A percentile compares a stretch with the other conserved stretches of the same genome.
These are phyloP conservation scores for Coemansia reversa DNA, from an alignment of 192 early-diverging fungal species.

Conservation along the genomic window DNA sequence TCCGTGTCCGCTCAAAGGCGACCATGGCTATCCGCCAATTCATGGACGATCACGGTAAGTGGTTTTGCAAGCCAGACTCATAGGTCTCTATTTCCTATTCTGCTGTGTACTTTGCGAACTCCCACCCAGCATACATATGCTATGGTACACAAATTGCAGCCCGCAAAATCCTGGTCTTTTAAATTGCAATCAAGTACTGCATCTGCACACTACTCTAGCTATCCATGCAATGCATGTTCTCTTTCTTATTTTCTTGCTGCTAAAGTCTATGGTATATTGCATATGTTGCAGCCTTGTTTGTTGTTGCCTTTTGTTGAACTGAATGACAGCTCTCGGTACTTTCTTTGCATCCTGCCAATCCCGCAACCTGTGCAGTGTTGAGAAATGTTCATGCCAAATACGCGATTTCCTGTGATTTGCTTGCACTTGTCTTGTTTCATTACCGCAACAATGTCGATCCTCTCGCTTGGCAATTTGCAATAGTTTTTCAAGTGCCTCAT, in stretches of 20 bases:
- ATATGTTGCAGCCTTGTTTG: neutral
- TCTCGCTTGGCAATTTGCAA: neutral
- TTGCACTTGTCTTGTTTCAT: slow-evolving; percentile 2
- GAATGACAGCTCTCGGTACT: neutral
- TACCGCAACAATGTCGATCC: slow-evolving; percentile 1
- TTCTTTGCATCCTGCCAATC: neutral
- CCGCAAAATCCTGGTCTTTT: too few relatives aligned
- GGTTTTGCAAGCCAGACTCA: neutral
- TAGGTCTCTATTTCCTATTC: too few relatives aligned
- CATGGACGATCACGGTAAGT: slow-evolving; percentile 62
- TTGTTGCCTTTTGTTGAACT: neutral
- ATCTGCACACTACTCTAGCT: slow-evolving; percentile 9
- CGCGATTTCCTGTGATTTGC: neutral
- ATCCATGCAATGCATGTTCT: neutral
- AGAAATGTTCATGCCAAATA: neutral
- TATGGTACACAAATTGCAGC: too few relatives aligned
- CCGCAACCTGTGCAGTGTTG: neutral
- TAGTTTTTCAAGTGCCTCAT: neutral
- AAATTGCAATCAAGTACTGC: too few relatives aligned
- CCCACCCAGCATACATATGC: too few relatives aligned
- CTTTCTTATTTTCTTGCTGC: neutral
- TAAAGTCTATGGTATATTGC: neutral
- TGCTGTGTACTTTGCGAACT: too few relatives aligned
- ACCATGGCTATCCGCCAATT: slow-evolving; percentile 69
- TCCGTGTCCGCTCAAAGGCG: slow-evolving; percentile 66